A percentile compares a stretch with the other conserved stretches of the same genome.
phyloP scores from a whole-genome alignment of 108 stramenopile genomes.

The Schizochytrium sp. region DNA sequence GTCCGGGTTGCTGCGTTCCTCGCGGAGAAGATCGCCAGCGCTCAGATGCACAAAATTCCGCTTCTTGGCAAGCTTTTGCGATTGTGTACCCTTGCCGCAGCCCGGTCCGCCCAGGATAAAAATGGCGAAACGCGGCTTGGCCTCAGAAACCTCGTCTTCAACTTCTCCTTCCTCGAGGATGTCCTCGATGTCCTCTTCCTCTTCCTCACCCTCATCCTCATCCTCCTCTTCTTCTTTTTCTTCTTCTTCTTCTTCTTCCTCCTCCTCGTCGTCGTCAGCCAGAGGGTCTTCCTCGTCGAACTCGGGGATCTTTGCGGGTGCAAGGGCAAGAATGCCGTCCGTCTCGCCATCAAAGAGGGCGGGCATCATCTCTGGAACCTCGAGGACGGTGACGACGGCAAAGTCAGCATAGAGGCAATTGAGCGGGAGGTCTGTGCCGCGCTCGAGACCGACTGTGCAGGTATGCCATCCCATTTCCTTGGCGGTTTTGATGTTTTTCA shows the following conservation, averaged over 20 bases:
- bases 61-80: slow-evolving; percentile 34
- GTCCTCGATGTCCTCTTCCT: background rate
- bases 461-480: background rate
- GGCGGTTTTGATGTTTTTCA: background rate
- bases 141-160: background rate
- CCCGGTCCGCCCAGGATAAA: slow-evolving; percentile 53
- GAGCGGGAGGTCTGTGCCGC: background rate
- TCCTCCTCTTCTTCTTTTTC: background rate
- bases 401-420: background rate
- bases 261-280: background rate
- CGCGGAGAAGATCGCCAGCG: slow-evolving; percentile 50
- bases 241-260: background rate
- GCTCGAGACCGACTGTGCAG: background rate
- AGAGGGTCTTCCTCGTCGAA: background rate
- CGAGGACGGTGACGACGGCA: background rate
- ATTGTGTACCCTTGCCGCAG: slow-evolving; percentile 55
- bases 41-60: slow-evolving; percentile 37
- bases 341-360: background rate
- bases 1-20: slow-evolving; percentile 27
- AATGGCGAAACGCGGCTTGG: slow-evolving; percentile 8
- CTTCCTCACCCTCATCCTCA: background rate
- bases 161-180: background rate
- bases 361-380: background rate
- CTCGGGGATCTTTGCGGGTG: background rate
- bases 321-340: background rate